These are phyloP conservation scores for Tylopilus sp. DNA, from an alignment of 768 basidiomycete species.

Conservation along the genomic window DNA sequence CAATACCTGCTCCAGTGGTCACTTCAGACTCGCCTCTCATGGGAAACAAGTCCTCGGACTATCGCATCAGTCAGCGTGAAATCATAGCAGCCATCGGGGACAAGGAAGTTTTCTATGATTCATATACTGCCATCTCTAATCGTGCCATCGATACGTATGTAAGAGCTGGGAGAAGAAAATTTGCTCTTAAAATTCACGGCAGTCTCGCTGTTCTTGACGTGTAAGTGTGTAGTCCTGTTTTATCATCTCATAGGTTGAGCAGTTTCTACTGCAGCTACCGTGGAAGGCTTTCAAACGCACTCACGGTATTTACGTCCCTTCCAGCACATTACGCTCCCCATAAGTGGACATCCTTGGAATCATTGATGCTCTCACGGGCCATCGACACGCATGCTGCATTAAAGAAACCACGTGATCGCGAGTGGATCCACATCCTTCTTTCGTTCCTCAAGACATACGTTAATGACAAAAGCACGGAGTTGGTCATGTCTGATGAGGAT, in stretches of 20 bases:
- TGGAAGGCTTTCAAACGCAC: constrained; percentile 55
- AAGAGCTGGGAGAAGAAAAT: constrained; percentile 79
- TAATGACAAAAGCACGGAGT: constrained; percentile 48
- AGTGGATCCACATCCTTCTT: constrained; percentile 79
- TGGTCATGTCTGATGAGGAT: constrained; percentile 53
- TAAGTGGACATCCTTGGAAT: constrained; percentile 77
- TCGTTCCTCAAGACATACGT: constrained; percentile 72
- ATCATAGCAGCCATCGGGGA: constrained; percentile 56
- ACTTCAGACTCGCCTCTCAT: constrained; percentile 13
- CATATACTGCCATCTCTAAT: constrained; percentile 74
- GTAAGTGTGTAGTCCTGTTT: constrained; percentile 48
- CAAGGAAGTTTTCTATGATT: constrained; percentile 64
- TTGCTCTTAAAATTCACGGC: constrained; percentile 82
- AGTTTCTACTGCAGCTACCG: constrained; percentile 53
- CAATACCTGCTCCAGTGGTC: constrained; percentile 24
- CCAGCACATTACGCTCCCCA: constrained; percentile 84
- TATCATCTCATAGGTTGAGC: constrained; percentile 8
- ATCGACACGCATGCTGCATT: constrained; percentile 61
- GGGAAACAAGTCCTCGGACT: constrained; percentile 21
- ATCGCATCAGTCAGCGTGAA: constrained; percentile 54
- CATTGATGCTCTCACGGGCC: constrained; percentile 72
- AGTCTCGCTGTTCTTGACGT: constrained; percentile 84
- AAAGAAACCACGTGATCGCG: constrained; percentile 58
- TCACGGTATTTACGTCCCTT: constrained; percentile 72
- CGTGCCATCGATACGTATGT: constrained; percentile 83